Evolutionary conservation across 2,329 filamentous ascomycete genomes (phyloP).

Genomic region (Pestalotiopsis fici): DNA sequence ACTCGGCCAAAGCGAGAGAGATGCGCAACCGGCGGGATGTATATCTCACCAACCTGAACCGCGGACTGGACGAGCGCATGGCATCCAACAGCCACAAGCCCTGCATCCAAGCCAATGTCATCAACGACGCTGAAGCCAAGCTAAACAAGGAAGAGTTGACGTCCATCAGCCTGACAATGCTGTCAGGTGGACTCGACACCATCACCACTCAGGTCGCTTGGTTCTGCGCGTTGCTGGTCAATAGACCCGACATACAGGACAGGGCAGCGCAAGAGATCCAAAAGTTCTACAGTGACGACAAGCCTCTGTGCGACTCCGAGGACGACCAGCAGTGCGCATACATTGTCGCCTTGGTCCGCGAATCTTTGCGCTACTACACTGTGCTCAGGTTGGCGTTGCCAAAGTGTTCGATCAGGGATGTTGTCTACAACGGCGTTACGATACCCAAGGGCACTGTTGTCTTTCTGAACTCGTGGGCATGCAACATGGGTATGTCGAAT

Average conservation of each 20-base stretch:
- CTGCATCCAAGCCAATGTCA: conserved; percentile 38
- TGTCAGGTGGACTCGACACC: conserved; percentile 79
- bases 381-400: conserved; percentile 65
- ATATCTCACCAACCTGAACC: conserved; percentile 67
- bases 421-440: conserved; percentile 55
- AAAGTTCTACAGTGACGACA: conserved; percentile 37
- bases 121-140: conserved; percentile 40
- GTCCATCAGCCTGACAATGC: conserved; percentile 81
- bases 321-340: conserved; percentile 68
- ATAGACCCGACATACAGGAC: conserved; percentile 70
- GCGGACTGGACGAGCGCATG: conserved; percentile 48
- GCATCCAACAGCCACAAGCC: conserved; percentile 40
- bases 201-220: conserved; percentile 79
- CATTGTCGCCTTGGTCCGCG: conserved; percentile 61
- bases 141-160: conserved; percentile 66
- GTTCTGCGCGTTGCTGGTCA: conserved; percentile 71
- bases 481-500: conserved; percentile 63
- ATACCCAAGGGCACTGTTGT: conserved; percentile 65
- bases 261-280: conserved; percentile 69
- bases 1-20: conserved; percentile 55
- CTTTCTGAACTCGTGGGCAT: conserved; percentile 69
- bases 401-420: conserved; percentile 59
- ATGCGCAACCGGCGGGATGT: conserved; percentile 68
- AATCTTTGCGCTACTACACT: conserved; percentile 63
- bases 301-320: conserved; percentile 65